Base-by-base conservation (phyloP, 2,329 filamentous ascomycete genomes). In the Claviceps humidiphila region DNA sequence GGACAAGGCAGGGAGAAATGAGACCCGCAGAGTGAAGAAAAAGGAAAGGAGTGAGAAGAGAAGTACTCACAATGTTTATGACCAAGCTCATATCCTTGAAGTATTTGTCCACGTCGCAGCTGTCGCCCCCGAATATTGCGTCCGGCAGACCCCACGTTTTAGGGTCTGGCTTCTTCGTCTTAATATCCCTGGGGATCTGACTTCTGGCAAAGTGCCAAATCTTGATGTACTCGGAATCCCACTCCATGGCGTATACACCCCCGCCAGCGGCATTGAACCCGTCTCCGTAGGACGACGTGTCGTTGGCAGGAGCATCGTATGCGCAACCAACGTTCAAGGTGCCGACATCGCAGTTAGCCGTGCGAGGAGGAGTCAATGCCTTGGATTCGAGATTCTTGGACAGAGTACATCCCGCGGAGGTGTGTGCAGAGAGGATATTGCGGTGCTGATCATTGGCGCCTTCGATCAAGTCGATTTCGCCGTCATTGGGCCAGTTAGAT, bases 141-240 rank as follows among this genome's bases (percentile, higher is more conserved):
- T 80, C 67, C 0, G 89, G 87, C 1, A 71, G 69, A 0, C 82
- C 84, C 88, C 88, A 94, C 16, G 62, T 66, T 0, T 67, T 64
- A 0, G 87, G 86, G 42, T 84, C 69, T 0, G 87, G 88, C 5
- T 59, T 70, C 51, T 70, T 78, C 37, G 67, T 65, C 4, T 68
- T 64, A 49, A 91, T 82, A 61, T 93, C 83, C 0, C 65, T 61
- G 0, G 89, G 88, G 42, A 90, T 77, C 8, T 66, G 63, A 34
- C 67, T 68, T n/a, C 84, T 78, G 1, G 81, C 71, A 66, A 89
- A 94, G 71, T 87, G 86, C 81, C 84, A 94, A 56, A 93, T 73
- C 52, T 76, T 81, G 63, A 94, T 85, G 52, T 75, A 77, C 1
- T 77, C 67, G 9, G 72, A 68, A 49, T 83, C 83, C 86, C 87